Evolutionary conservation across 148 eudicot genomes (phyloP).

Genomic region (Polygonum maritimum): DNA sequence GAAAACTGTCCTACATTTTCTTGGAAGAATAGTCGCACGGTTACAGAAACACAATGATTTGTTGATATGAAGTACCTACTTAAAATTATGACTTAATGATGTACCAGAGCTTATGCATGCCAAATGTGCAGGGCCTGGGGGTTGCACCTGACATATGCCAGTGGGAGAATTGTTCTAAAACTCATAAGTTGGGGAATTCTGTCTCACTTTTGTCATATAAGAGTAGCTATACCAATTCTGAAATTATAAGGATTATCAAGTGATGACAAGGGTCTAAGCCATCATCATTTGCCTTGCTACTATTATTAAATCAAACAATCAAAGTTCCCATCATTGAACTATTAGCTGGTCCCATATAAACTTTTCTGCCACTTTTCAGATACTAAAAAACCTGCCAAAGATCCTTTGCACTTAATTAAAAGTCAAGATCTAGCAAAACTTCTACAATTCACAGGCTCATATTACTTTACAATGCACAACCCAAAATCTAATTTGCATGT

Average conservation of each 20-base stretch:
- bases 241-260: background rate
- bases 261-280: background rate
- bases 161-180: background rate
- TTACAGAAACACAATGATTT: background rate
- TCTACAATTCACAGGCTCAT: background rate
- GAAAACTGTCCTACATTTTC: background rate
- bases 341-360: background rate
- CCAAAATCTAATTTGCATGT: background rate
- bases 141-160: background rate
- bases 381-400: background rate
- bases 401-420: background rate
- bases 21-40: background rate
- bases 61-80: background rate
- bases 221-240: background rate
- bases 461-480: background rate
- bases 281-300: background rate
- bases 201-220: background rate
- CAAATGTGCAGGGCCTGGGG: background rate
- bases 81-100: background rate
- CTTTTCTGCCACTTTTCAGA: background rate
- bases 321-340: background rate
- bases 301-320: background rate
- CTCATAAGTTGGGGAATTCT: background rate
- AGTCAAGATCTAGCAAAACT: background rate
- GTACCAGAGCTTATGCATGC: background rate